These are phyloP conservation scores for Aspergillus arachidicola DNA, from an alignment of 2,329 filamentous ascomycete genomes.

Conservation along the genomic window DNA sequence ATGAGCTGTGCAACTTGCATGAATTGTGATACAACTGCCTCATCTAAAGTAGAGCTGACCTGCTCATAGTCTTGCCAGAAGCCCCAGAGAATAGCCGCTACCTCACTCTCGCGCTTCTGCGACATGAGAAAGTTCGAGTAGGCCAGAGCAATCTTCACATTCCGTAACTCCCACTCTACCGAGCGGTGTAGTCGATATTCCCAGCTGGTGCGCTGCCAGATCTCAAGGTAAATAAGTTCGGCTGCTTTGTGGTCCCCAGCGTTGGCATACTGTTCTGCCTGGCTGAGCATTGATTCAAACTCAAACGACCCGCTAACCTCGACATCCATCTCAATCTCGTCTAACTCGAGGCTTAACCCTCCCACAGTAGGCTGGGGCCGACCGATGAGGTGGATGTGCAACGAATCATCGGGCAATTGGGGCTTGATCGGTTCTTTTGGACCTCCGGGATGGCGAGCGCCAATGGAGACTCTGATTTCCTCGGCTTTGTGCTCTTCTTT, in stretches of 20 bases:
- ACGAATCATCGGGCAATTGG: conserved; percentile 25
- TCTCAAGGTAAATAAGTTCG: conserved; percentile 52
- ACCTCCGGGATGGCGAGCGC: conserved; percentile 21
- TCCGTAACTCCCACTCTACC: conserved; percentile 51
- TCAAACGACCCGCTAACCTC: conserved; percentile 28
- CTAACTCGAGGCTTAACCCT: conserved; percentile 34
- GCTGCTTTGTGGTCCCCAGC: conserved; percentile 40
- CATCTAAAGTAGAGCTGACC: conserved; percentile 39
- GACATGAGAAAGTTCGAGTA: conserved; percentile 52
- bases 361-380: conserved; percentile 15
- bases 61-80: conserved; percentile 55
- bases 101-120: conserved; percentile 49
- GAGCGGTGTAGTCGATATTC: conserved; percentile 48
- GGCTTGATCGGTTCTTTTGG: conserved; percentile 20
- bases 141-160: conserved; percentile 49
- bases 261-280: conserved; percentile 42
- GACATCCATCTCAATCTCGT: conserved; percentile 45
- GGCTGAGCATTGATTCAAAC: conserved; percentile 40
- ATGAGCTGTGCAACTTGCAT: conserved; percentile 49
- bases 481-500: conserved; percentile 51
- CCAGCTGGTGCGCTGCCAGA: conserved; percentile 55
- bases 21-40: conserved; percentile 41
- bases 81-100: conserved; percentile 48
- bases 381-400: conserved; percentile 34
- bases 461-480: conserved; percentile 36